phyloP scores from a whole-genome alignment of 192 early-diverging fungal species.

The Gonapodya sp. region DNA sequence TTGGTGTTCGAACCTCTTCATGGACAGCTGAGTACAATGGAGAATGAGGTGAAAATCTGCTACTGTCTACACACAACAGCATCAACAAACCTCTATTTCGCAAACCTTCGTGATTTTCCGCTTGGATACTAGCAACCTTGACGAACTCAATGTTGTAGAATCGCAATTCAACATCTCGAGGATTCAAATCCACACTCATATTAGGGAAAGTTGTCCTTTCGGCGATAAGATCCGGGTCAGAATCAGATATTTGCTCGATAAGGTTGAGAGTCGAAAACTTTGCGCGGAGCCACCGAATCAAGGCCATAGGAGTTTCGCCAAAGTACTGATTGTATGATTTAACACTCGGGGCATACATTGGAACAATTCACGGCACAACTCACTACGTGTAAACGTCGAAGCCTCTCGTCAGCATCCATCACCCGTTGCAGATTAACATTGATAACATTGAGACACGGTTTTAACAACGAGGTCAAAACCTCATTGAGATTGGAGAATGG shows the following conservation, averaged over 20 bases:
- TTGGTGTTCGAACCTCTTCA: background rate
- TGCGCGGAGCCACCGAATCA: background rate
- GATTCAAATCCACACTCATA: background rate
- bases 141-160: background rate
- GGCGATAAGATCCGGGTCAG: background rate
- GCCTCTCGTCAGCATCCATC: background rate
- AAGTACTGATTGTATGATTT: too few relatives aligned
- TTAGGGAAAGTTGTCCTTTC: background rate
- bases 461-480: background rate
- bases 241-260: background rate
- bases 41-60: too few relatives aligned
- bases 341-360: too few relatives aligned
- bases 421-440: background rate
- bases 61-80: too few relatives aligned
- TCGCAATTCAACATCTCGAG: background rate
- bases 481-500: background rate
- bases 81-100: background rate
- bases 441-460: background rate
- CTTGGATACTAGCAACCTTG: background rate
- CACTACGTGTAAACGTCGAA: background rate
- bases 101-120: background rate
- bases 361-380: too few relatives aligned
- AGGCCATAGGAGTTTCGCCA: background rate
- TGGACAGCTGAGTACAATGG: background rate
- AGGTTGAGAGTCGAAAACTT: background rate